These are phyloP conservation scores for Botrytis squamosa DNA, from an alignment of 2,329 filamentous ascomycete genomes.

Conservation along the genomic window DNA sequence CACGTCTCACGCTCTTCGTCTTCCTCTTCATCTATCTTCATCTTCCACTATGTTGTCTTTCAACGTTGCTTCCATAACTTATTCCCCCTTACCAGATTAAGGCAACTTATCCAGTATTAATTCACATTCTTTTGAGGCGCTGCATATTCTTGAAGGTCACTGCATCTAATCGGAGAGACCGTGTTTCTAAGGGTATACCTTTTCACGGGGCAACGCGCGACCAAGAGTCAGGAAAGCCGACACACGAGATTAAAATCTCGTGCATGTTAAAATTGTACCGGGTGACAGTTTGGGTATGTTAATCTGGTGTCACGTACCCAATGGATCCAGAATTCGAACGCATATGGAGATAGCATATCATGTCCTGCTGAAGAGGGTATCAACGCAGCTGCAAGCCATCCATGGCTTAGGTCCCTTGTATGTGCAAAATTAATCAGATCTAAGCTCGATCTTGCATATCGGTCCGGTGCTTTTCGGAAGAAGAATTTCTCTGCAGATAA, in stretches of 20 bases:
- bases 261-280: background rate
- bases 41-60: background rate
- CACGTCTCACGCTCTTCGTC: background rate
- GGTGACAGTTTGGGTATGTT: background rate
- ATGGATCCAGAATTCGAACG: background rate
- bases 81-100: background rate
- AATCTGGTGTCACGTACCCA: background rate
- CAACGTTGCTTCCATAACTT: background rate
- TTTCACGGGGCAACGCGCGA: background rate
- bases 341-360: constrained; percentile 5
- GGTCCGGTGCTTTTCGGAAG: constrained; percentile 10
- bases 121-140: background rate
- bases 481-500: background rate
- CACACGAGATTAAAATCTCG: background rate
- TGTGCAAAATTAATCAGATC: background rate
- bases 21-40: background rate
- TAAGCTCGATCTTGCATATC: constrained; percentile 16
- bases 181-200: constrained; percentile 5
- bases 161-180: constrained; percentile 20
- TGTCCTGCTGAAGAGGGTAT: constrained; percentile 19
- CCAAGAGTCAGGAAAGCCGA: background rate
- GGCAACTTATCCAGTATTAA: background rate
- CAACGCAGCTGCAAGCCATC: constrained; percentile 15
- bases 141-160: constrained; percentile 8
- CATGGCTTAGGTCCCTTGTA: background rate